These are phyloP conservation scores for Boletus coccyginus DNA, from an alignment of 768 basidiomycete species.

Conservation along the genomic window DNA sequence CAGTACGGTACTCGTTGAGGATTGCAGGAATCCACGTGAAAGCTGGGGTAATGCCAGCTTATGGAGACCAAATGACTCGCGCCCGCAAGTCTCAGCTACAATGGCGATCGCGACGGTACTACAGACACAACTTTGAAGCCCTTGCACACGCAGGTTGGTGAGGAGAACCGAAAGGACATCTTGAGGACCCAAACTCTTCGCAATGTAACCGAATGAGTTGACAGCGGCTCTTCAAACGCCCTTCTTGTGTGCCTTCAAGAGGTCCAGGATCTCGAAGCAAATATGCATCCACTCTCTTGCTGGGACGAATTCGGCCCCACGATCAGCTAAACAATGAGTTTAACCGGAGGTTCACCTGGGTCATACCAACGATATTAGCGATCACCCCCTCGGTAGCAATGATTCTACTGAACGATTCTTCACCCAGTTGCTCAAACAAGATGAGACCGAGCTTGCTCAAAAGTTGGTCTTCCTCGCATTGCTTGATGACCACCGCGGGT, in stretches of 20 bases:
- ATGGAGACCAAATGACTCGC: constrained; percentile 29
- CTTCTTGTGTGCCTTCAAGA: constrained; percentile 99
- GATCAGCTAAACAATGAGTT: constrained; percentile 60
- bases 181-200: constrained; percentile 98
- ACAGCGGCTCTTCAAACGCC: constrained; percentile 98
- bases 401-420: constrained; percentile 98
- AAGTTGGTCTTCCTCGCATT: constrained; percentile 94
- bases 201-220: constrained; percentile 99
- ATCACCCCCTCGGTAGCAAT: constrained; percentile 98
- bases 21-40: constrained; percentile 99
- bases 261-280: constrained; percentile 95
- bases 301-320: constrained; percentile 97
- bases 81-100: constrained; percentile 90
- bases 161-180: constrained; percentile 94
- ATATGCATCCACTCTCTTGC: constrained; percentile 99
- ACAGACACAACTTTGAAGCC: constrained; percentile 97
- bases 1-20: constrained; percentile 96
- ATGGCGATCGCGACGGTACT: constrained; percentile 98
- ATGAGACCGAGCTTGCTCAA: constrained; percentile 95
- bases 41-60: constrained; percentile 8
- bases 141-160: constrained; percentile 96
- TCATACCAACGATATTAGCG: constrained; percentile 99
- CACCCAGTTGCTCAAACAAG: constrained; percentile 96
- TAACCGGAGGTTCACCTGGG: constrained; percentile 90
- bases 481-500: constrained; percentile 96